Conservation (phyloP, 495 filamentous ascomycete species). For the Oleoguttula mirabilis region DNA sequence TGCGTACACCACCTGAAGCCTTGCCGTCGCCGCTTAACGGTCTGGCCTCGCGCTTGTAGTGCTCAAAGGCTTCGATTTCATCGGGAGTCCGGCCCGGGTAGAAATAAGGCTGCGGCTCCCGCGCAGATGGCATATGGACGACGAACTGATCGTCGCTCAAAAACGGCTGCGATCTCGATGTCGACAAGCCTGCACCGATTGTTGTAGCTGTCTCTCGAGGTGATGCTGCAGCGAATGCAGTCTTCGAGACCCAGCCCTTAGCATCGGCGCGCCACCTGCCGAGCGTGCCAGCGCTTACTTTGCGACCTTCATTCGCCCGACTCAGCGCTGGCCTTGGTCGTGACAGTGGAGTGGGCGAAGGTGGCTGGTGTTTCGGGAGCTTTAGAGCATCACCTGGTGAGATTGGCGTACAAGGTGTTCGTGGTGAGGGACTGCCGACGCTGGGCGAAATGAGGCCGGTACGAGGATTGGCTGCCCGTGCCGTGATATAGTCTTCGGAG, state of each 20-base stretch:
- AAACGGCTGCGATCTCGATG: neutral
- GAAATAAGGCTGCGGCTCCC: slow-evolving; percentile 19
- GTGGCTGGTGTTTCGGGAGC: neutral
- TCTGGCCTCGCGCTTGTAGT: slow-evolving; percentile 7
- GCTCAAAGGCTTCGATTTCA: slow-evolving; percentile 16
- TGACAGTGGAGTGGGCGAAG: slow-evolving; percentile 6
- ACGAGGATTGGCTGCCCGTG: slow-evolving; percentile 19
- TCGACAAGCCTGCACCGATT: neutral
- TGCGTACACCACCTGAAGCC: no score
- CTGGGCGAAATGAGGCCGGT: slow-evolving; percentile 21
- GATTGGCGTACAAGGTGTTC: slow-evolving; percentile 6
- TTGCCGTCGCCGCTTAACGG: no score
- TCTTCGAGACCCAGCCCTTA: slow-evolving; percentile 10
- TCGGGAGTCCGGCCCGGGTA: slow-evolving; percentile 13
- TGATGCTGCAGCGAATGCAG: slow-evolving; percentile 1
- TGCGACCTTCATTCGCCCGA: slow-evolving; percentile 13
- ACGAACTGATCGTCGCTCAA: slow-evolving; percentile 12
- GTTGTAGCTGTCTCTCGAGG: slow-evolving; percentile 1
- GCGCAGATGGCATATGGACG: slow-evolving; percentile 18
- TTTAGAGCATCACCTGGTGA: slow-evolving; percentile 14
- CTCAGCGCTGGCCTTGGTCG: slow-evolving; percentile 4
- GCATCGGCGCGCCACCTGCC: slow-evolving; percentile 2
- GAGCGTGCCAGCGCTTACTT: slow-evolving; percentile 3
- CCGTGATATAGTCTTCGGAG: slow-evolving; percentile 23
- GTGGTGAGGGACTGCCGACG: neutral